Conservation (phyloP, 2,329 filamentous ascomycete genomes). For the Diplocarpon rosae region DNA sequence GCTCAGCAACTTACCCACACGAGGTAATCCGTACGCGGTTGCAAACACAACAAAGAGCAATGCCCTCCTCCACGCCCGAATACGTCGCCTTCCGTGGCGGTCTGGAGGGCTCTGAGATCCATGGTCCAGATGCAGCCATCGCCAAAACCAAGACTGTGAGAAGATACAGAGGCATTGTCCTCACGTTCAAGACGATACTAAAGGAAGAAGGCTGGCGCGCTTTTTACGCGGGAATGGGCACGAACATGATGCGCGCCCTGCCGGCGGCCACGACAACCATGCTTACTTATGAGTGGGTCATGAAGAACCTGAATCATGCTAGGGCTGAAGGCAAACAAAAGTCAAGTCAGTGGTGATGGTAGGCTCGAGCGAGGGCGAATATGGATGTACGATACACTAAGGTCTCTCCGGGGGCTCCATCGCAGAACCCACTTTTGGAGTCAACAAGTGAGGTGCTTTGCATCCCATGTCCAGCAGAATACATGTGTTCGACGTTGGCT, state of each 20-base stretch:
- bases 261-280: constrained; percentile 95
- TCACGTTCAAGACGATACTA: constrained; percentile 75
- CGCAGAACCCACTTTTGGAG: background rate
- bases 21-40: constrained; percentile 89
- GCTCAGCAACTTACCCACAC: constrained; percentile 91
- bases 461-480: constrained; percentile 4
- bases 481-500: too few species aligned
- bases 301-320: constrained; percentile 22
- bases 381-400: constrained; percentile 10
- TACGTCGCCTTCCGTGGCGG: constrained; percentile 36
- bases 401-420: constrained; percentile 8
- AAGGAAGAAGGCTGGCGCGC: constrained; percentile 89
- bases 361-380: background rate
- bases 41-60: constrained; percentile 79
- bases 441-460: constrained; percentile 4
- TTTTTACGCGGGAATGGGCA: constrained; percentile 95
- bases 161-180: constrained; percentile 66
- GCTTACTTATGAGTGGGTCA: constrained; percentile 82
- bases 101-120: constrained; percentile 17
- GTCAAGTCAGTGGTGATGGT: constrained; percentile 10
- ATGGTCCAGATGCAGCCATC: constrained; percentile 14
- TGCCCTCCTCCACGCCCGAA: constrained; percentile 39
- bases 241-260: constrained; percentile 92
- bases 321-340: constrained; percentile 22
- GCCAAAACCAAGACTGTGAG: constrained; percentile 21